Percentiles rank a stretch among this genome's conserved stretches.
Evolutionary conservation across 805 yeast genomes (phyloP).

Genomic region (Scheffersomyces spartinae): DNA sequence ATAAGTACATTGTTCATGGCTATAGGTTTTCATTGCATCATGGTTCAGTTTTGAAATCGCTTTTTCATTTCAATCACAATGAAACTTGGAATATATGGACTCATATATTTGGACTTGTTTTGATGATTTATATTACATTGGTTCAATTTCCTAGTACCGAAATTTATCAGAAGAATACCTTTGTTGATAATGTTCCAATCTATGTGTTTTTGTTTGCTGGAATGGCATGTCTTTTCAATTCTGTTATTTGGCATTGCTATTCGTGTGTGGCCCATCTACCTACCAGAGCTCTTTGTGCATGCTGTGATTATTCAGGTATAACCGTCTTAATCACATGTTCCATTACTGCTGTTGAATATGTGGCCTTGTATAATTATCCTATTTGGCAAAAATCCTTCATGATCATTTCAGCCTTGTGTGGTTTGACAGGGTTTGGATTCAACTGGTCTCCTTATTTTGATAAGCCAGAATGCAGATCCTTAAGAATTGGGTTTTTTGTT

Average conservation of each 20-base stretch:
- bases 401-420: slow-evolving; percentile 51
- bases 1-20: slow-evolving; percentile 72
- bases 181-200: slow-evolving; percentile 38
- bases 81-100: slow-evolving; percentile 94
- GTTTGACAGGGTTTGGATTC: slow-evolving; percentile 60
- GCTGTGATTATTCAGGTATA: slow-evolving; percentile 92
- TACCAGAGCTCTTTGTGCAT: slow-evolving; percentile 68
- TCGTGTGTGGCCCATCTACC: slow-evolving; percentile 57
- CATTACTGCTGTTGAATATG: slow-evolving; percentile 75
- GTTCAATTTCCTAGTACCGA: slow-evolving; percentile 54
- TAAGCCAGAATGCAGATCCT: slow-evolving; percentile 68
- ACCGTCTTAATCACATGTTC: slow-evolving; percentile 85
- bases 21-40: slow-evolving; percentile 72
- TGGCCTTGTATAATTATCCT: slow-evolving; percentile 56
- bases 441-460: slow-evolving; percentile 94
- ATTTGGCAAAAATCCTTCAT: slow-evolving; percentile 38
- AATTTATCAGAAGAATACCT: slow-evolving; percentile 32
- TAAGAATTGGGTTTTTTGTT: slow-evolving; percentile 72
- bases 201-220: slow-evolving; percentile 62
- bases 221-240: slow-evolving; percentile 63
- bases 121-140: slow-evolving; percentile 44
- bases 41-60: slow-evolving; percentile 43
- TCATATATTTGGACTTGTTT: slow-evolving; percentile 60
- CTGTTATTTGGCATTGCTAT: slow-evolving; percentile 88
- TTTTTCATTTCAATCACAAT: slow-evolving; percentile 58